Conservation (phyloP, 2,329 filamentous ascomycete species). For the Cercospora sp. region DNA sequence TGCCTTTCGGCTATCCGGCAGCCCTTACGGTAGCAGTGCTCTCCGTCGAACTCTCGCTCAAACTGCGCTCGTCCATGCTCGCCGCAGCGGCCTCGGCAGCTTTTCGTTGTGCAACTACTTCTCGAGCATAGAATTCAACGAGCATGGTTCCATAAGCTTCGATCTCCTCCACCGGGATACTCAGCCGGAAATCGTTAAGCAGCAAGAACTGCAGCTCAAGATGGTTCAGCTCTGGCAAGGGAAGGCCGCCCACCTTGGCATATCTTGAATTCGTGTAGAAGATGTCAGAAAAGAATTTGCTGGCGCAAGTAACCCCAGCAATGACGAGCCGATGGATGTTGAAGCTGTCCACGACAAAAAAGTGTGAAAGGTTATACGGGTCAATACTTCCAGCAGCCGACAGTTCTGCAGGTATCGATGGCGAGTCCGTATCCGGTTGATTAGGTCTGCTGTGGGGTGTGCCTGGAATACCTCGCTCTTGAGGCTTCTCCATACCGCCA, state of each 20-base stretch:
- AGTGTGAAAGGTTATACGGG: conserved; percentile 61
- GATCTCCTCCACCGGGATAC: conserved; percentile 89
- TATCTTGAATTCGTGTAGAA: conserved; percentile 99
- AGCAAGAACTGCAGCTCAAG: conserved; percentile 93
- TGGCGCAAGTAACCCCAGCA: conserved; percentile 93
- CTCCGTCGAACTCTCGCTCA: conserved; percentile 38
- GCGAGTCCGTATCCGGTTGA: conserved; percentile 33
- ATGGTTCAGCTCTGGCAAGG: conserved; percentile 89
- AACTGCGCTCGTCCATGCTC: conserved; percentile 30
- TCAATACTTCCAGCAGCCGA: conserved; percentile 41
- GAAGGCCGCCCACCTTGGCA: conserved; percentile 95
- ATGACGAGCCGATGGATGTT: conserved; percentile 98
- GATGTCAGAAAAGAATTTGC: conserved; percentile 98
- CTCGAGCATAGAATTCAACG: conserved; percentile 93
- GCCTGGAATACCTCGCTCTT: conserved; percentile 37
- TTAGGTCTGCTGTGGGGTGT: conserved; percentile 41
- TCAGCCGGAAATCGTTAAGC: conserved; percentile 92
- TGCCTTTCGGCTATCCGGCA: conserved; percentile 17
- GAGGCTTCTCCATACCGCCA: conserved; percentile 45
- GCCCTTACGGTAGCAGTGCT: conserved; percentile 36
- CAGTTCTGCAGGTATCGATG: conserved; percentile 39
- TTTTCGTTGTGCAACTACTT: conserved; percentile 70
- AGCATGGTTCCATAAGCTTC: conserved; percentile 98
- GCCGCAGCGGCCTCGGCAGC: conserved; percentile 31
- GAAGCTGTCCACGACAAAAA: conserved; percentile 97